These are phyloP conservation scores for Quercus tomentella DNA, from an alignment of 331 rosid species.

Conservation along the genomic window DNA sequence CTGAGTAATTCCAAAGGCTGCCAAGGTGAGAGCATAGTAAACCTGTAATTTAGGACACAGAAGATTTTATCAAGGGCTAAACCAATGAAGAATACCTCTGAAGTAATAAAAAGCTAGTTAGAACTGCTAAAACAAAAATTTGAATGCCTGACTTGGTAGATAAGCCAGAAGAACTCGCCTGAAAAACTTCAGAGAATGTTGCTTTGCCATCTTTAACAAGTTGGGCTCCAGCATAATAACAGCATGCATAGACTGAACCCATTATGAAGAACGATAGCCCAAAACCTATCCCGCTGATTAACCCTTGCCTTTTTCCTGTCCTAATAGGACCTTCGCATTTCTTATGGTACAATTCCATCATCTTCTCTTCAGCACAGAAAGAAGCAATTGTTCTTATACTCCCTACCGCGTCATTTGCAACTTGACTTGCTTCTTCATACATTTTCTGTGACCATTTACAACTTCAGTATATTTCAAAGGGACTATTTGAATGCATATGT, in stretches of 20 bases:
- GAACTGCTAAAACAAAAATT: not conserved
- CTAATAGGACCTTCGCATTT: constrained; percentile 48
- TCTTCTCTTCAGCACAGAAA: constrained; percentile 78
- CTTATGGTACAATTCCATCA: constrained; percentile 48
- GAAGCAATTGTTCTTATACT: constrained; percentile 76
- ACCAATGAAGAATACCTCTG: not conserved
- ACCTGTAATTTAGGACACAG: constrained; percentile 29
- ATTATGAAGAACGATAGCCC: constrained; percentile 39
- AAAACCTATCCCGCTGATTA: constrained; percentile 40
- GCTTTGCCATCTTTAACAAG: constrained; percentile 44
- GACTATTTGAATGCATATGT: not conserved
- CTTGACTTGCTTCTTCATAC: constrained; percentile 85
- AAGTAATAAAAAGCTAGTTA: not conserved
- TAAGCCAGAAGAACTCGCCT: constrained; percentile 28
- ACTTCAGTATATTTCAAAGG: not conserved
- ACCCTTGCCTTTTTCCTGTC: constrained; percentile 44
- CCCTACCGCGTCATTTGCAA: constrained; percentile 72
- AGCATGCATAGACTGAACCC: constrained; percentile 28
- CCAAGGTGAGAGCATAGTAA: constrained; percentile 37
- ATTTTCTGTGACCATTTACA: constrained; percentile 45
- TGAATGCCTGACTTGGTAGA: not conserved
- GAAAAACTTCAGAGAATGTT: constrained; percentile 38
- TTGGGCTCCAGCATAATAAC: constrained; percentile 47
- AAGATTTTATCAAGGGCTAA: not conserved
- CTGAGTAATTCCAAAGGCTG: constrained; percentile 38